phyloP scores from a whole-genome alignment of 2,329 filamentous ascomycete species.

The Calycina marina region DNA sequence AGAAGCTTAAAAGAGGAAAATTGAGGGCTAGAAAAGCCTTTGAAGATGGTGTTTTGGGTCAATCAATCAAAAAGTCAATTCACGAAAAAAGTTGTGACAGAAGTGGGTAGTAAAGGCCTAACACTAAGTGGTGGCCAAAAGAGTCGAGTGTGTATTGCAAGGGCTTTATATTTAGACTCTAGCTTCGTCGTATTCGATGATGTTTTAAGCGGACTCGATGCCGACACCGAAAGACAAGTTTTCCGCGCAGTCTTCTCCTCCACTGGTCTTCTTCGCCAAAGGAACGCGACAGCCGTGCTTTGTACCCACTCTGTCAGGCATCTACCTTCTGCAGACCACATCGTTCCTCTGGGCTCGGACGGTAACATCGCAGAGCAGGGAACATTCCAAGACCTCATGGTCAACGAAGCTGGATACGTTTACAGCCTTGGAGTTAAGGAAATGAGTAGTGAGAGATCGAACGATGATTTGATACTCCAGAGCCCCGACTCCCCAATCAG shows the following conservation, averaged over 20 bases:
- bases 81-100: too few species aligned
- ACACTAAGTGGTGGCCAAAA: slow-evolving; percentile 8
- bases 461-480: slow-evolving; percentile 3
- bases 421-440: slow-evolving; percentile 21
- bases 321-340: slow-evolving; percentile 25
- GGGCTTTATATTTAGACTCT: slow-evolving; percentile 5
- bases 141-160: slow-evolving; percentile 15
- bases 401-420: slow-evolving; percentile 10
- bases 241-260: slow-evolving; percentile 1
- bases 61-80: too few species aligned
- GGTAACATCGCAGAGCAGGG: slow-evolving; percentile 26
- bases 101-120: slow-evolving; percentile 12
- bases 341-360: slow-evolving; percentile 23
- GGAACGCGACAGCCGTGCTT: slow-evolving; percentile 1
- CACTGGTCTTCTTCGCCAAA: slow-evolving; percentile 1
- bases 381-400: slow-evolving; percentile 18
- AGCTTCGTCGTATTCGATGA: slow-evolving; percentile 11
- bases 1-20: too few species aligned
- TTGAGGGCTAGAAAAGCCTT: too few species aligned
- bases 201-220: slow-evolving; percentile 14
- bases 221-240: slow-evolving; percentile 3
- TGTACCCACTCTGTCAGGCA: slow-evolving; percentile 11
- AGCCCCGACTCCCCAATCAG: slow-evolving; percentile 1
- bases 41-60: too few species aligned
- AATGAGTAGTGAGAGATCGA: too few species aligned